phyloP scores from a whole-genome alignment of 202 grass and related monocot species.

The Setaria viridis region DNA sequence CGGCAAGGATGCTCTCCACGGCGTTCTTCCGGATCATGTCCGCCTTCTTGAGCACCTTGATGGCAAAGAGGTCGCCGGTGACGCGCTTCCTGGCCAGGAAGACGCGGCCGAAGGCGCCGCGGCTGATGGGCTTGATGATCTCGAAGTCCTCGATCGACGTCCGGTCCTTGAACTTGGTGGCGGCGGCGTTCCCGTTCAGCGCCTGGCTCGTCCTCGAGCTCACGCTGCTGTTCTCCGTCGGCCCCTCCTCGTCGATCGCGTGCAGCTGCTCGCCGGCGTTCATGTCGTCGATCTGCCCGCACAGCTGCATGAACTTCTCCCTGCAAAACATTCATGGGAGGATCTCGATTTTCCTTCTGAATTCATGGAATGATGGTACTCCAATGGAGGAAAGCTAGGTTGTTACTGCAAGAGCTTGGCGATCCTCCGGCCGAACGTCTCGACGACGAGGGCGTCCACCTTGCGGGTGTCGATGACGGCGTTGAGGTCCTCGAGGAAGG shows the following conservation, averaged over 20 bases:
- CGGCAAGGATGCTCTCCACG: conserved; percentile 89
- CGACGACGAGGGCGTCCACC: conserved; percentile 91
- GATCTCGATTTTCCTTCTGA: too few relatives aligned
- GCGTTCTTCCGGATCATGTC: conserved; percentile 98
- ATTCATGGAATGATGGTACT: too few relatives aligned
- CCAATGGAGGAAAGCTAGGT: too few relatives aligned
- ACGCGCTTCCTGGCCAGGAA: conserved; percentile 97
- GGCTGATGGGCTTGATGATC: conserved; percentile 94
- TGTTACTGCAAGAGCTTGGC: conserved; percentile 82
- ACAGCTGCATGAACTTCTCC: conserved; percentile 96
- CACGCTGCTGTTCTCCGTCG: conserved; percentile 46
- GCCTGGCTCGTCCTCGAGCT: conserved; percentile 59
- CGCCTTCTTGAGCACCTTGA: conserved; percentile 85
- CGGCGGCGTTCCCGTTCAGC: conserved; percentile 31
- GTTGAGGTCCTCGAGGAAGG: conserved; percentile 86
- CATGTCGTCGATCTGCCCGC: conserved; percentile 74
- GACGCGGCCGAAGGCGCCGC: conserved; percentile 83
- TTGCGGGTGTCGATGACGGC: conserved; percentile 89
- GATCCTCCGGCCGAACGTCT: conserved; percentile 93
- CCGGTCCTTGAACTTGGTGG: conserved; percentile 66
- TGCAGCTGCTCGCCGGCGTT: conserved; percentile 51
- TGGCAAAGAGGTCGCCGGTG: conserved; percentile 93
- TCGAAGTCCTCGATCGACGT: conserved; percentile 98
- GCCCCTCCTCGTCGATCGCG: conserved; percentile 74
- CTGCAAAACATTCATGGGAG: conserved; percentile 23